phyloP scores from a whole-genome alignment of 108 stramenopile genomes.

The Halocafeteria seosinensis region DNA sequence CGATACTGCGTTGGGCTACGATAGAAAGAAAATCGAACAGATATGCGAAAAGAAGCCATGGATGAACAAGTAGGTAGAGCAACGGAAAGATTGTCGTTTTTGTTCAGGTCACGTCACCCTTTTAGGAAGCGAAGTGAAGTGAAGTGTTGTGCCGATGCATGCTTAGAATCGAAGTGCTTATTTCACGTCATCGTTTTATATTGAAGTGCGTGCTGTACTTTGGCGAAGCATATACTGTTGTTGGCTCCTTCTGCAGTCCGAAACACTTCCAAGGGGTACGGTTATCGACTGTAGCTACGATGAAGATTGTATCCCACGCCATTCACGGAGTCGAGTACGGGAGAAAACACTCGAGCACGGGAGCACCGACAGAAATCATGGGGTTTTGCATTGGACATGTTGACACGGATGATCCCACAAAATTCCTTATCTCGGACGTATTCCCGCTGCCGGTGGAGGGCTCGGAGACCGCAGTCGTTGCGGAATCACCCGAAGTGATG shows the following conservation, averaged over 20 bases:
- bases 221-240: neutral
- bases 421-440: slow-evolving; percentile 62
- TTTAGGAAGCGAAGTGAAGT: neutral
- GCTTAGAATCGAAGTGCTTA: no score
- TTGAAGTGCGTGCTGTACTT: neutral
- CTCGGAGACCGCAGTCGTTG: slow-evolving; percentile 78
- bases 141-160: no score
- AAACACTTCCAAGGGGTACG: slow-evolving; percentile 39
- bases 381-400: slow-evolving; percentile 65
- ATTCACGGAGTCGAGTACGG: slow-evolving; percentile 91
- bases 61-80: slow-evolving; percentile 12
- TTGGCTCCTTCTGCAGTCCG: slow-evolving; percentile 11
- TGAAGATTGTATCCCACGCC: slow-evolving; percentile 54
- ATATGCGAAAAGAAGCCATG: slow-evolving; percentile 13
- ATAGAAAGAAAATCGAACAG: neutral
- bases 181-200: no score
- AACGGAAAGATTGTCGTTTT: neutral
- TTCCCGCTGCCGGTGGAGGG: slow-evolving; percentile 93
- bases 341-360: slow-evolving; percentile 59
- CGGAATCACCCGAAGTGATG: slow-evolving; percentile 73
- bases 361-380: slow-evolving; percentile 76
- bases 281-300: slow-evolving; percentile 28
- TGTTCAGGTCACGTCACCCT: neutral
- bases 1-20: slow-evolving; percentile 3
- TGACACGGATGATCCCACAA: slow-evolving; percentile 40